Conservation (phyloP, 495 filamentous ascomycete species). For the Recurvomyces mirabilis region DNA sequence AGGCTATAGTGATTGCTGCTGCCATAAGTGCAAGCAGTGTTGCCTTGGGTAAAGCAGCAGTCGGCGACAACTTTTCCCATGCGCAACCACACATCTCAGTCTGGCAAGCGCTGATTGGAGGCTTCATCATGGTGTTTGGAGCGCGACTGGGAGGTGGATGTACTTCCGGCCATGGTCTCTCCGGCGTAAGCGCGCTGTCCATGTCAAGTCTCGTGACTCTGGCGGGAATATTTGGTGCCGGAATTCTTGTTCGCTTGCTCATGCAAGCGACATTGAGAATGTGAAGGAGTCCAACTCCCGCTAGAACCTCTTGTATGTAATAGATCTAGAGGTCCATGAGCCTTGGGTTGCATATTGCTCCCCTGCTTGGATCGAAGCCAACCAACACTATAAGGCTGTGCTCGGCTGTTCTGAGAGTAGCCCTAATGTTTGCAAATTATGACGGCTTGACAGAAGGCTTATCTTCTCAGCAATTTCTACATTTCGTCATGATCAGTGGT, state of each 20-base stretch:
- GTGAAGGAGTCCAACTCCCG: too few species aligned
- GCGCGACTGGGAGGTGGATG: conserved; percentile 46
- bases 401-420: too few species aligned
- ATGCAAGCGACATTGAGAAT: too few species aligned
- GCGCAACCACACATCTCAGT: neutral
- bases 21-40: conserved; percentile 37
- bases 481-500: too few species aligned
- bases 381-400: too few species aligned
- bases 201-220: conserved; percentile 43
- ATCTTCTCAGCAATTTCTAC: too few species aligned
- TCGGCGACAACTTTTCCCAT: neutral
- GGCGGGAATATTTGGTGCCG: conserved; percentile 39
- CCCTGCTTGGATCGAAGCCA: too few species aligned
- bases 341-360: too few species aligned
- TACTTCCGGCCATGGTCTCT: conserved; percentile 50
- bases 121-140: conserved; percentile 41
- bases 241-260: conserved; percentile 18
- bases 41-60: conserved; percentile 13
- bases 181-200: conserved; percentile 40
- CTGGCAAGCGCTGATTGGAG: conserved; percentile 34
- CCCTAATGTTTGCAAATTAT: too few species aligned
- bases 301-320: too few species aligned
- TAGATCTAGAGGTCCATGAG: too few species aligned
- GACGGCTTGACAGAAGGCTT: too few species aligned
- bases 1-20: conserved; percentile 34